Evolutionary conservation across 306 rosid species (phyloP), one percentile per base, ranked within the genome.

Genomic region (Cucurbita argyrosperma): DNA sequence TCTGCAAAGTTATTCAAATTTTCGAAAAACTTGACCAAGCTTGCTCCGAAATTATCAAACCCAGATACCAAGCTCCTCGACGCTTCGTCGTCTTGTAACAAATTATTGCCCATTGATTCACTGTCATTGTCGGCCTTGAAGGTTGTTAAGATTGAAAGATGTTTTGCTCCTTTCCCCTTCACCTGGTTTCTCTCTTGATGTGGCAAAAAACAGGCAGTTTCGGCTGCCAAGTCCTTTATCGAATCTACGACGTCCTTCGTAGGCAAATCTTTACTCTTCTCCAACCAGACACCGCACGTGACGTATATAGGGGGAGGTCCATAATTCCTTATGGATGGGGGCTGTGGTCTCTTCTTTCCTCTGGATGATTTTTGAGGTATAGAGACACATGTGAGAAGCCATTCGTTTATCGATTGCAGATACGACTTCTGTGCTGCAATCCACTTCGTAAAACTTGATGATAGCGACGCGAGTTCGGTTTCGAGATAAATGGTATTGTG

Each of bases 271-370:
- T 61, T 40, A 4, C 88, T 84, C 68, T 83, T 80, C n/a, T 83
- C 85, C 82, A 89, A 65, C 99, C 97, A 95, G 56, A 69, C 55
- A 12, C 70, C 76, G 63, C 96, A 89, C 4, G 88, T 83, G 72
- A 77, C 74, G 78, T 88, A 91, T 80, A 95, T 89, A 9, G 96
- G 96, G 76, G 96, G 95, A 62, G 97, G 96, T 73, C 90, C 99
- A n/a, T 0, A 37, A 47, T 2, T 0, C 77, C 77, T 77, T 38
- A 74, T 77, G 16, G 76, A 23, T 23, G 67, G 80, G 50, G 80
- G 21, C 13, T 43, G 79, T 5, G 45, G 10, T 78, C 74, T 77
- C 74, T 82, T 77, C 78, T 81, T 91, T 81, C 90, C 84, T 78
- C 64, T 95, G 71, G 86, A 52, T 76, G 86, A 63, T 74, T 82